These are phyloP conservation scores for Lojkania enalia DNA, from an alignment of 2,329 filamentous ascomycete species.

Conservation along the genomic window DNA sequence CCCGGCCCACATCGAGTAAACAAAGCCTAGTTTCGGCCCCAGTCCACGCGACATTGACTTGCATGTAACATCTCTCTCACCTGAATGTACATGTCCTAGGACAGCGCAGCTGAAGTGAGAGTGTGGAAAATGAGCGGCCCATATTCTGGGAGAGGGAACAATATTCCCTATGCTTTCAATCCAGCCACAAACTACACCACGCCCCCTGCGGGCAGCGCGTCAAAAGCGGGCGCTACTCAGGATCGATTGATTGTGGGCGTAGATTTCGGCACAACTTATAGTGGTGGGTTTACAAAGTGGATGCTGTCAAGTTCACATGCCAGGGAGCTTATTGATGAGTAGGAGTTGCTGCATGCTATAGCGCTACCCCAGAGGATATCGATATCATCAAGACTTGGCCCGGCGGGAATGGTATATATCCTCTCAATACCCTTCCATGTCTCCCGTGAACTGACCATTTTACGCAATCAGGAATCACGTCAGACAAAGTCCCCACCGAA, in stretches of 20 bases:
- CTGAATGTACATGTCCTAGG: too few relatives aligned
- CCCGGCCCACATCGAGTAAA: not conserved
- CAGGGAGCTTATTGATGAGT: slow-evolving; percentile 16
- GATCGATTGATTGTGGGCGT: slow-evolving; percentile 76
- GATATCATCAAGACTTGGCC: slow-evolving; percentile 84
- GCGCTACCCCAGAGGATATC: slow-evolving; percentile 75
- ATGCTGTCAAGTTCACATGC: not conserved
- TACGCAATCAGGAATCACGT: slow-evolving; percentile 63
- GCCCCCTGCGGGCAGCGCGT: slow-evolving; percentile 13
- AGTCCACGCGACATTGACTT: not conserved
- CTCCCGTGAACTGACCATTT: not conserved
- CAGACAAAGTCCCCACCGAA: slow-evolving; percentile 82
- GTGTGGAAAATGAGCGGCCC: slow-evolving; percentile 25
- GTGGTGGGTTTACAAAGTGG: slow-evolving; percentile 52
- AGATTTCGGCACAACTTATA: slow-evolving; percentile 85
- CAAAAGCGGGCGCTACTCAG: slow-evolving; percentile 23
- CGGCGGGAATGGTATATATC: slow-evolving; percentile 66
- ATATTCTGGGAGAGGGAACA: slow-evolving; percentile 29
- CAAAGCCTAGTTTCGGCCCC: slow-evolving; percentile 16
- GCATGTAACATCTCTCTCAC: too few relatives aligned
- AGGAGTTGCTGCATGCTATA: slow-evolving; percentile 73
- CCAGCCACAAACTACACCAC: slow-evolving; percentile 30
- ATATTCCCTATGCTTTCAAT: slow-evolving; percentile 38
- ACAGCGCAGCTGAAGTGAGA: slow-evolving; percentile 2
- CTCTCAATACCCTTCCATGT: not conserved